Evolutionary conservation across 2,329 filamentous ascomycete genomes (phyloP).

Genomic region (Malbranchea cinnamomea): DNA sequence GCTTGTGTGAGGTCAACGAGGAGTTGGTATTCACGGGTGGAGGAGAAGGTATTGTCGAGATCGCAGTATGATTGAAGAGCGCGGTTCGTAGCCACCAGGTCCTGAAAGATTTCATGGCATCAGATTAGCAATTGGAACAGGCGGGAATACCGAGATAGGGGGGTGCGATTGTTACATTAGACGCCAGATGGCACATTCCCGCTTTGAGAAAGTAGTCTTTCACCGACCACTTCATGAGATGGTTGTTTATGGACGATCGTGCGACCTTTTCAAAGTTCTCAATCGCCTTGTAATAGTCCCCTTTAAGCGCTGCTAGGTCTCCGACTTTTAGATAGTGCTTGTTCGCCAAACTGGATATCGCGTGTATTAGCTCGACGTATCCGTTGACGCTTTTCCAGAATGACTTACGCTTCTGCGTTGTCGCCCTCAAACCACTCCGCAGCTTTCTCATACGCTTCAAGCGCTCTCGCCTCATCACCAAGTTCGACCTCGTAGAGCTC

Average conservation of each 20-base stretch:
- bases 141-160: not conserved
- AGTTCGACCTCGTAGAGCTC: conserved; percentile 76
- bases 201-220: conserved; percentile 95
- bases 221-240: conserved; percentile 83
- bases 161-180: conserved; percentile 27
- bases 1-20: conserved; percentile 61
- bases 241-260: conserved; percentile 64
- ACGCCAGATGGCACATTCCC: conserved; percentile 72
- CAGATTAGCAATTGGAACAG: conserved; percentile 1
- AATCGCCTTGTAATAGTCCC: conserved; percentile 72
- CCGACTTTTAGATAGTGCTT: conserved; percentile 88
- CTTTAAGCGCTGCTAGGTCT: conserved; percentile 67
- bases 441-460: conserved; percentile 71
- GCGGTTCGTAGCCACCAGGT: conserved; percentile 62
- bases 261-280: conserved; percentile 74
- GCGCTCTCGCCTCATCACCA: conserved; percentile 60
- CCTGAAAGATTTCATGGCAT: conserved; percentile 24
- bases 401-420: conserved; percentile 61
- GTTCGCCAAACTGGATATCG: conserved; percentile 56
- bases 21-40: conserved; percentile 67
- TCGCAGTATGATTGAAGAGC: conserved; percentile 73
- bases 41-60: conserved; percentile 59
- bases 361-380: conserved; percentile 1
- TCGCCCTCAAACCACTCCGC: conserved; percentile 83
- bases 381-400: conserved; percentile 1